Evolutionary conservation across 2,329 filamentous ascomycete species (phyloP).

Genomic region (Diaporthe helianthi): DNA sequence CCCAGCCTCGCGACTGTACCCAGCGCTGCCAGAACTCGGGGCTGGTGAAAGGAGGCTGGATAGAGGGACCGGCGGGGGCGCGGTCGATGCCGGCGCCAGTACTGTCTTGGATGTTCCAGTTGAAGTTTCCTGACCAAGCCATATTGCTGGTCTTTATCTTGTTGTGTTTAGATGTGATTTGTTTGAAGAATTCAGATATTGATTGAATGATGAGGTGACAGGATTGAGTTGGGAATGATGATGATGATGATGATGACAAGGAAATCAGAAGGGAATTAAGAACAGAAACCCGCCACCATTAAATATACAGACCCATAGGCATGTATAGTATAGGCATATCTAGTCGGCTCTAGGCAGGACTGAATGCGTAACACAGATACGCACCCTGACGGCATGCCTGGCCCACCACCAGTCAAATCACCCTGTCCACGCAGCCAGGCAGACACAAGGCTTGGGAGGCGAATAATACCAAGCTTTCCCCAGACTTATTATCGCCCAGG

Average conservation of each 20-base stretch:
- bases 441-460: not conserved
- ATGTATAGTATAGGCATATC: slow-evolving; percentile 17
- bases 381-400: slow-evolving; percentile 24
- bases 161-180: slow-evolving; percentile 1
- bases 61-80: slow-evolving; percentile 13
- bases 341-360: slow-evolving; percentile 11
- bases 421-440: slow-evolving; percentile 3
- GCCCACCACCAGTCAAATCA: slow-evolving; percentile 10
- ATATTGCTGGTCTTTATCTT: slow-evolving; percentile 24
- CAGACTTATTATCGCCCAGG: no score
- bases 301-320: slow-evolving; percentile 21
- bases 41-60: slow-evolving; percentile 19
- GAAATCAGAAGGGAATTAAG: not conserved
- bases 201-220: not conserved
- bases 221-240: not conserved
- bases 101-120: slow-evolving; percentile 26
- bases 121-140: slow-evolving; percentile 32
- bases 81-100: slow-evolving; percentile 31
- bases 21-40: slow-evolving; percentile 33
- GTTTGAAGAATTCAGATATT: not conserved
- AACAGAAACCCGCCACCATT: not conserved
- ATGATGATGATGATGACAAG: not conserved
- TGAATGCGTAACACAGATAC: slow-evolving; percentile 21
- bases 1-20: slow-evolving; percentile 29
- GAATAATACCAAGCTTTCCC: not conserved